These are phyloP conservation scores for Sphaerulina musiva DNA, from an alignment of 2,329 filamentous ascomycete genomes.

Conservation along the genomic window DNA sequence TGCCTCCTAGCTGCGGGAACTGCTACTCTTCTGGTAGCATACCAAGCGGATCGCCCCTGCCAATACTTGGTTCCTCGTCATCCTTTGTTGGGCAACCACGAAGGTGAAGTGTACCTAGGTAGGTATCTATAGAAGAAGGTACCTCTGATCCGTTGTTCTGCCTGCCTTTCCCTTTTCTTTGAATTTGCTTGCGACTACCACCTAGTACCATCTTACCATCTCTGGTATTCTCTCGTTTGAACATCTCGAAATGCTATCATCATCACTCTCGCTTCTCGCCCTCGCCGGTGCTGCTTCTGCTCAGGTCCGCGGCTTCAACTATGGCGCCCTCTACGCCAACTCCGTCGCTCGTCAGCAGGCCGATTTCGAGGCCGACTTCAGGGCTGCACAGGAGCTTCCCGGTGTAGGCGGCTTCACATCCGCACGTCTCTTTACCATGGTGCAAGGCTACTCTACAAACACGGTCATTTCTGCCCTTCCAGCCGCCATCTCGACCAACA, in stretches of 20 bases:
- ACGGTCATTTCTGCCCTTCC: slow-evolving; percentile 64
- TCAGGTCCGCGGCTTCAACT: slow-evolving; percentile 62
- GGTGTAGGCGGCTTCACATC: slow-evolving; percentile 43
- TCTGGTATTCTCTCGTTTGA: slow-evolving; percentile 1
- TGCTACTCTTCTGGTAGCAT: slow-evolving; percentile 5
- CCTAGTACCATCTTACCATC: not conserved
- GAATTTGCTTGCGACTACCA: not conserved
- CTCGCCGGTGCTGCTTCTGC: slow-evolving; percentile 36
- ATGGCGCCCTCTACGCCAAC: slow-evolving; percentile 57
- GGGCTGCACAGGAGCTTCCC: slow-evolving; percentile 55
- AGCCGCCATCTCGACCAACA: slow-evolving; percentile 75
- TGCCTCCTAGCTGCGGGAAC: slow-evolving; percentile 1
- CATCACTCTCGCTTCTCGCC: slow-evolving; percentile 12
- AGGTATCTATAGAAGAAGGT: too few relatives aligned
- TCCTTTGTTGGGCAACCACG: slow-evolving; percentile 4
- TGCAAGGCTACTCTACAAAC: slow-evolving; percentile 50
- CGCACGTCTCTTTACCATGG: slow-evolving; percentile 62
- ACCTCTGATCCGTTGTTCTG: too few relatives aligned
- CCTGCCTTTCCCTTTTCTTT: not conserved
- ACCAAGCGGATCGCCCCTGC: slow-evolving; percentile 7
- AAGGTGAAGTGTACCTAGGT: not conserved
- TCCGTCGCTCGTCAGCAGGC: slow-evolving; percentile 53
- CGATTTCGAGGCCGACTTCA: slow-evolving; percentile 67
- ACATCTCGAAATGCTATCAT: slow-evolving; percentile 1
- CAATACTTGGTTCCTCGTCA: slow-evolving; percentile 6